phyloP scores from a whole-genome alignment of 805 yeast species.

The Myxozyma neglecta region DNA sequence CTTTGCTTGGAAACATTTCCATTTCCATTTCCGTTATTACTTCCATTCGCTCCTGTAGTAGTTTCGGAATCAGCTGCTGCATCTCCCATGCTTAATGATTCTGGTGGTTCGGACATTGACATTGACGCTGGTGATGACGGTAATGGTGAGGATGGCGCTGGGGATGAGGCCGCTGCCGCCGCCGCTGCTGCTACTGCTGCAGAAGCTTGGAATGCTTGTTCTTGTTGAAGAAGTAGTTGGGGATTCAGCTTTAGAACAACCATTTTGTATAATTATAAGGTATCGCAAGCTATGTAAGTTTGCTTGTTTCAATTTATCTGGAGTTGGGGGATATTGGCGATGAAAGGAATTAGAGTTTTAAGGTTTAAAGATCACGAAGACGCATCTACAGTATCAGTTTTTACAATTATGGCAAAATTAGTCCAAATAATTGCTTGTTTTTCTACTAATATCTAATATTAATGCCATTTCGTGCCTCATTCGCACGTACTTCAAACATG shows the following conservation, averaged over 20 bases:
- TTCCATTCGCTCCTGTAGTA: background rate
- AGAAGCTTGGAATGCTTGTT: background rate
- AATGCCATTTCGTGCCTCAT: conserved; percentile 80
- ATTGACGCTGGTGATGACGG: conserved; percentile 20
- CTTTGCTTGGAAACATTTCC: conserved; percentile 8
- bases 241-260: conserved; percentile 26
- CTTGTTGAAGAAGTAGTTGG: conserved; percentile 20
- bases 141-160: conserved; percentile 10
- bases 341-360: no score
- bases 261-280: background rate
- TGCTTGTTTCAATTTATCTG: no score
- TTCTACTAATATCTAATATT: conserved; percentile 65
- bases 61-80: background rate
- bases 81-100: no score
- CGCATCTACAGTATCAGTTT: no score
- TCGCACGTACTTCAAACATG: conserved; percentile 90
- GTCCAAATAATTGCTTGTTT: background rate
- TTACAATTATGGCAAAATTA: no score
- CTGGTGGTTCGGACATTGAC: no score
- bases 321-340: no score
- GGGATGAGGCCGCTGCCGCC: conserved; percentile 10
- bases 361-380: no score
- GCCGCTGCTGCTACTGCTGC: background rate
- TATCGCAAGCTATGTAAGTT: background rate
- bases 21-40: conserved; percentile 14